A percentile compares a stretch with the other conserved stretches of the same genome.
Conservation (phyloP, 2,329 filamentous ascomycete species). For the Pseudocercospora cruenta region DNA sequence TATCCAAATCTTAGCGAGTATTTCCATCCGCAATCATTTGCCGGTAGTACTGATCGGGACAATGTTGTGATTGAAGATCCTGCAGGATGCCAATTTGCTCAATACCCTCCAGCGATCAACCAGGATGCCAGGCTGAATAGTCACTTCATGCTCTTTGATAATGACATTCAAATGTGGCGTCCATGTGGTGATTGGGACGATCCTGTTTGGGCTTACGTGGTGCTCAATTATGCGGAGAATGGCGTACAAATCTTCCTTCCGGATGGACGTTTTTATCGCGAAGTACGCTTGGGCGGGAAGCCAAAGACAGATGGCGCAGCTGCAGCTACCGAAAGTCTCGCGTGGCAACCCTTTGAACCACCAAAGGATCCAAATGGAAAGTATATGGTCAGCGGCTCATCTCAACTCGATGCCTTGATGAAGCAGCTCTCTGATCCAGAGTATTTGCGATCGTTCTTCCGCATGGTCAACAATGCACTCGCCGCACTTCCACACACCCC, state of each 20-base stretch:
- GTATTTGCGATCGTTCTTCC: slow-evolving; percentile 41
- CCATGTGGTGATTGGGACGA: slow-evolving; percentile 17
- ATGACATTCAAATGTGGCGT: slow-evolving; percentile 29
- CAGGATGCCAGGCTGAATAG: slow-evolving; percentile 35
- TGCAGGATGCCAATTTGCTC: slow-evolving; percentile 22
- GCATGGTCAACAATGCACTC: slow-evolving; percentile 43
- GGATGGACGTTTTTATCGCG: slow-evolving; percentile 11
- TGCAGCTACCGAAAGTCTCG: neutral
- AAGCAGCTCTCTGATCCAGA: slow-evolving; percentile 17
- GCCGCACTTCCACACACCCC: slow-evolving; percentile 38
- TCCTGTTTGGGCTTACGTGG: slow-evolving; percentile 13
- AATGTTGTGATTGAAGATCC: neutral
- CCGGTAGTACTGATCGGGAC: neutral
- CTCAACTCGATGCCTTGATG: slow-evolving; percentile 8
- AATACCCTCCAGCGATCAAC: slow-evolving; percentile 35
- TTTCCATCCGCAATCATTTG: slow-evolving; percentile 10
- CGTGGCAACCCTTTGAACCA: slow-evolving; percentile 12
- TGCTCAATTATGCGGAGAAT: slow-evolving; percentile 21
- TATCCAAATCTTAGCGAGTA: slow-evolving; percentile 32
- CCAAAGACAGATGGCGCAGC: neutral
- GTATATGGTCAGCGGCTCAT: neutral
- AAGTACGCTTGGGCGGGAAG: slow-evolving; percentile 9
- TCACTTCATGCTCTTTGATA: slow-evolving; percentile 34
- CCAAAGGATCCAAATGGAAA: neutral
- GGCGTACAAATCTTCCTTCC: slow-evolving; percentile 17